These are phyloP conservation scores for Mycena galopus DNA, from an alignment of 768 basidiomycete genomes.

Conservation along the genomic window DNA sequence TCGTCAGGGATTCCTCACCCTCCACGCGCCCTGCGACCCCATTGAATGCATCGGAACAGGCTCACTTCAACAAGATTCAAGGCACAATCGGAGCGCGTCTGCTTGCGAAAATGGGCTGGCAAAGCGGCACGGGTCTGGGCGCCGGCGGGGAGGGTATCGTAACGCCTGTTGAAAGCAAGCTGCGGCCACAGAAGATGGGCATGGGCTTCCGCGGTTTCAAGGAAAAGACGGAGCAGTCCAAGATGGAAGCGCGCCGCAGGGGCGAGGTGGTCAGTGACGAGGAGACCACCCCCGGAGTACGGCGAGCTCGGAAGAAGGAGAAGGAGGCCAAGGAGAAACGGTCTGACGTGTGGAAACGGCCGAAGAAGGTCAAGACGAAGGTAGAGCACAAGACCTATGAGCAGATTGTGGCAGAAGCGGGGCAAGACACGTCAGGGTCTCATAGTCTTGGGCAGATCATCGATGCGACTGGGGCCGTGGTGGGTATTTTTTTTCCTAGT, in stretches of 20 bases:
- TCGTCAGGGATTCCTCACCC: conserved; percentile 66
- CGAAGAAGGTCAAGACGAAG: conserved; percentile 87
- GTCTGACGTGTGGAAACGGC: conserved; percentile 88
- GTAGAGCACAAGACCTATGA: conserved; percentile 98
- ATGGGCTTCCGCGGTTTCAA: conserved; percentile 90
- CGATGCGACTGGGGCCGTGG: conserved; percentile 94
- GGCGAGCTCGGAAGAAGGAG: conserved; percentile 65
- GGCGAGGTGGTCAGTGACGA: conserved; percentile 84
- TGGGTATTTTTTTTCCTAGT: conserved; percentile 56
- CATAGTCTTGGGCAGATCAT: conserved; percentile 88
- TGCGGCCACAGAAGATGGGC: conserved; percentile 89
- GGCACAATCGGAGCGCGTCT: conserved; percentile 88
- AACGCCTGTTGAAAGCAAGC: conserved; percentile 87
- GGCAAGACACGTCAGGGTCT: conserved; percentile 61
- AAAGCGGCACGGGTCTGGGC: conserved; percentile 84
- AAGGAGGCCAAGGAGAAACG: conserved; percentile 69
- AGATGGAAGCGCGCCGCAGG: conserved; percentile 80
- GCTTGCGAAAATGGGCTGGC: conserved; percentile 97
- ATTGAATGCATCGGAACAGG: conserved; percentile 74
- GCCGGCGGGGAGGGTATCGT: conserved; percentile 83
- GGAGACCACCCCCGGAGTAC: conserved; percentile 65
- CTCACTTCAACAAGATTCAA: conserved; percentile 87
- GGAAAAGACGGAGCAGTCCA: conserved; percentile 90
- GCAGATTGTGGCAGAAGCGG: conserved; percentile 91
- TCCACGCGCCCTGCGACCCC: conserved; percentile 63